Base-by-base conservation (phyloP, 2,329 filamentous ascomycete genomes). In the Cadophora sp. region DNA sequence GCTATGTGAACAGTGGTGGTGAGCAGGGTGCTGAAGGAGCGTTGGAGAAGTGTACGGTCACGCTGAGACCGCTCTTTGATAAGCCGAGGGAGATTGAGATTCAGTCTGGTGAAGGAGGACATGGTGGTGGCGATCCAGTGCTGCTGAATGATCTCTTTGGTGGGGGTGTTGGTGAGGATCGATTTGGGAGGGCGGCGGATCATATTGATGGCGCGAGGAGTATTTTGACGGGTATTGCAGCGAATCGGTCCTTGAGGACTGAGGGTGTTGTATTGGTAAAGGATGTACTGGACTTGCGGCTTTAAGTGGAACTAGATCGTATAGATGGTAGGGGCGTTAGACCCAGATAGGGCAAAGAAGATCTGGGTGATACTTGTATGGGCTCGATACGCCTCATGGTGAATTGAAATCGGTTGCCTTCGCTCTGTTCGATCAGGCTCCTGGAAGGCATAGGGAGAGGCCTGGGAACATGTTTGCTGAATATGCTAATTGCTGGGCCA, bases 1-100 rank as follows among this genome's bases (percentile, higher is more conserved):
- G 84, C 71, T 89, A 89, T 71, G 85, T 87, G 48, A 89, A 88
- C 74, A 85, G 86, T 1, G 87, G 86, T 0, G 87, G 87, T 0
- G 85, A 87, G 34, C 86, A 88, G 75, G 81, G 83, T 1, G 75
- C 81, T 0, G 85, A 88, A 72, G 86, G 86, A 0, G 83, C 83
- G 0, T 76, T 87, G 9, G 85, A 87, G 73, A 80, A 76, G 56
- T 80, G 82, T 55, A 80, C 80, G 2, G 82, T 88, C 34, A 76
- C 84, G 6, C 73, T 90, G 29, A 78, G 86, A 64, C 85, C 83
- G 12, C 71, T 89, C 48, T 88, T 89, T 66, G 83, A 85, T 73
- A 86, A 87, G 75, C 87, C 87, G 0, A 75, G 80, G 19, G 85
- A 87, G 72, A 80, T 89, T 7, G 81, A 85, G 69, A 83, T 89